Base-by-base conservation (phyloP, 805 yeast genomes). In the Scheffersomyces lignosus region DNA sequence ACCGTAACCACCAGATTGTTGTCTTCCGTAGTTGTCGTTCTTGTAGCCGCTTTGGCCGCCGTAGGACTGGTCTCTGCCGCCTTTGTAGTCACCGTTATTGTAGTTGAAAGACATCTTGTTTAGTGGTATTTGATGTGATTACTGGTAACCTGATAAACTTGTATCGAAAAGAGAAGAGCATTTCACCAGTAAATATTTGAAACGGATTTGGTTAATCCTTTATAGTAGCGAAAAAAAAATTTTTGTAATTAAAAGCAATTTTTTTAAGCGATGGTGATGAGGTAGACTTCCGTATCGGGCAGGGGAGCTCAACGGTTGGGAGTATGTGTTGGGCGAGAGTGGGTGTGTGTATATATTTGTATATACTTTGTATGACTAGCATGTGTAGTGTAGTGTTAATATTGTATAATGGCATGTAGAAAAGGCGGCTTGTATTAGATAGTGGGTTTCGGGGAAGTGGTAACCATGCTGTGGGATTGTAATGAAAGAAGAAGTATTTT, bases 81-180 rank as follows among this genome's bases (percentile, higher is more conserved):
- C 29, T n/a, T 14, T 26, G 29, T 26, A 40, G 13, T 30, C 44
- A 22, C 34, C 38, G 41, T 39, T 59, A 55, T 65, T 65, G 53
- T 60, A 60, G 54, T 66, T 67, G n/a, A n/a, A n/a, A 49, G 75
- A 68, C 75, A 71, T 71, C 20, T 38, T 58, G 27, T 27, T 20
- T n/a, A n/a, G n/a, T 12, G 12, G 25, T 8, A 22, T 22, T 9
- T 22, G 25, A 12, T 22, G 8, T 12, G 12, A 22, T 22, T 9
- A 9, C 25, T 22, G 8, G 12, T 5, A 8, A 27, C 12, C 15
- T 6, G 15, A 24, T 24, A 24, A 25, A 16, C 15, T 24, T 24
- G 35, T 24, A 15, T 8, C n/a, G 23, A 30, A 17, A 18, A 30
- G 23, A 22, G 31, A 13, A 29, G 16, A 15, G 12, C 26, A 30